A percentile compares a stretch with the other conserved stretches of the same genome.
Evolutionary conservation across 2,329 filamentous ascomycete species (phyloP).

Genomic region (Pseudocercospora cruenta): DNA sequence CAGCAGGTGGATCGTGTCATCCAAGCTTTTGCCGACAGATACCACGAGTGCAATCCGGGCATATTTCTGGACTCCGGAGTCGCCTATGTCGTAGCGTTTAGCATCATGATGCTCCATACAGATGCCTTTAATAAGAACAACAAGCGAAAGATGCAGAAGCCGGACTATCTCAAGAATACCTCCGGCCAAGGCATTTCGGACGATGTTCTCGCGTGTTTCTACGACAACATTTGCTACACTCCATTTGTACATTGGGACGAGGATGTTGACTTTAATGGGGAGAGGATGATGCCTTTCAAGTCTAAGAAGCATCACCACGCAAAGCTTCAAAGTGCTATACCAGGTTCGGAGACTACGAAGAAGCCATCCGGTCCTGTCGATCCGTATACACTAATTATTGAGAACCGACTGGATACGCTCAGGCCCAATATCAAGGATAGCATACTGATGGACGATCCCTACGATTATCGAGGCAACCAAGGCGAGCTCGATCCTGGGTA

Average conservation of each 20-base stretch:
- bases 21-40: slow-evolving; percentile 92
- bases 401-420: slow-evolving; percentile 80
- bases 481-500: slow-evolving; percentile 76
- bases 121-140: slow-evolving; percentile 99
- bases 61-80: slow-evolving; percentile 90
- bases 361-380: slow-evolving; percentile 75
- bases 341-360: slow-evolving; percentile 62
- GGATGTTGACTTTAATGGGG: slow-evolving; percentile 77
- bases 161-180: slow-evolving; percentile 94
- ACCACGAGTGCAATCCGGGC: slow-evolving; percentile 97
- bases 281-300: slow-evolving; percentile 72
- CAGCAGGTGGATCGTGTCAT: slow-evolving; percentile 96
- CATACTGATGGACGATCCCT: slow-evolving; percentile 89
- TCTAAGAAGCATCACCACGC: slow-evolving; percentile 55
- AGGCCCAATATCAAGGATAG: slow-evolving; percentile 88
- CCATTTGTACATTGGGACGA: slow-evolving; percentile 98
- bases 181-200: slow-evolving; percentile 88
- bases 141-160: slow-evolving; percentile 97
- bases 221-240: slow-evolving; percentile 97
- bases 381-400: slow-evolving; percentile 91
- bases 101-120: slow-evolving; percentile 91
- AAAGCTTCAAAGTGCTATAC: slow-evolving; percentile 66
- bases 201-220: slow-evolving; percentile 92
- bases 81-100: slow-evolving; percentile 98
- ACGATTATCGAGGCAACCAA: slow-evolving; percentile 80